These are phyloP conservation scores for Pisolithus orientalis DNA, from an alignment of 768 basidiomycete genomes.

Conservation along the genomic window DNA sequence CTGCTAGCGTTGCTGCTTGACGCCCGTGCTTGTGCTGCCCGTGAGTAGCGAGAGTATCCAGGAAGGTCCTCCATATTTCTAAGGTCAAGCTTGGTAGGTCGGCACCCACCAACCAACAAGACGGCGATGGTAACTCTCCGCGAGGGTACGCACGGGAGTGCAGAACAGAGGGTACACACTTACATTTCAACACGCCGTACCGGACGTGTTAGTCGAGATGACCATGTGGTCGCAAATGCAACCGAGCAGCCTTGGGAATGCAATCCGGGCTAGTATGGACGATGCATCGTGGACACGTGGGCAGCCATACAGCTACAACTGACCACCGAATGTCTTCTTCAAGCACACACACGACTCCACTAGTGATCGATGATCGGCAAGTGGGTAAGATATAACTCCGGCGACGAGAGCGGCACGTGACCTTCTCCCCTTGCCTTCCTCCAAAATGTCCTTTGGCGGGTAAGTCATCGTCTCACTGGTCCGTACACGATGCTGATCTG, in stretches of 20 bases:
- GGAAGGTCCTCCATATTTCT: slow-evolving; percentile 7
- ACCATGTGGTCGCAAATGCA: not conserved
- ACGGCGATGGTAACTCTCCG: not conserved
- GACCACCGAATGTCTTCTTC: too few relatives aligned
- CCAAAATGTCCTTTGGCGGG: slow-evolving; percentile 13
- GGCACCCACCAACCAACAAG: not conserved
- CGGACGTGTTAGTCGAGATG: not conserved
- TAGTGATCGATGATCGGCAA: not conserved
- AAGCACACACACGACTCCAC: too few relatives aligned
- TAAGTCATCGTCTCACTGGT: slow-evolving; percentile 3
- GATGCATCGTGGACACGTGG: too few relatives aligned
- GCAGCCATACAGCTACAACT: too few relatives aligned
- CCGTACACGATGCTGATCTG: not conserved
- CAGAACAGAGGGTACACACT: not conserved
- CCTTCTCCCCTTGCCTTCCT: not conserved
- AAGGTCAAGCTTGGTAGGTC: slow-evolving; percentile 2
- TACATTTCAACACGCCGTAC: not conserved
- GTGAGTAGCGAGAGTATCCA: slow-evolving; percentile 6
- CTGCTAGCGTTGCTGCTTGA: not conserved
- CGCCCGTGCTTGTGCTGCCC: not conserved
- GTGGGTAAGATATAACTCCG: not conserved
- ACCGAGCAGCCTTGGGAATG: not conserved
- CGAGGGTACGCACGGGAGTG: not conserved
- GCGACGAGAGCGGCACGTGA: not conserved
- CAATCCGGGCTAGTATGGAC: too few relatives aligned